These are phyloP conservation scores for Colletotrichum chrysophilum DNA, from an alignment of 2,329 filamentous ascomycete species.

Conservation along the genomic window DNA sequence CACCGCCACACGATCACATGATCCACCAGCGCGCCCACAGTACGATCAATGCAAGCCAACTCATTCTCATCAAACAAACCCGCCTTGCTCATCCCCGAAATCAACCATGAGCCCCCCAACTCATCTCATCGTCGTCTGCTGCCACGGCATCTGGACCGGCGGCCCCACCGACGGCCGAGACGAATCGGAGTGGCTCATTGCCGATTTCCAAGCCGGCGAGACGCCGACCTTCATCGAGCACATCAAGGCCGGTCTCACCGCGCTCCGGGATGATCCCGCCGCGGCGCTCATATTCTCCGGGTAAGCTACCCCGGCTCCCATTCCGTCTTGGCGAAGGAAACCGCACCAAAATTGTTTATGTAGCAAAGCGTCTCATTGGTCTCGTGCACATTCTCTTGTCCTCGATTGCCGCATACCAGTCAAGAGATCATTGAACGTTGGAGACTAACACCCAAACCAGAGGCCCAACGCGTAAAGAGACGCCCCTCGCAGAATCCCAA, in stretches of 20 bases:
- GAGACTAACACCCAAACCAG: constrained; percentile 41
- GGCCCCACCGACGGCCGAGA: constrained; percentile 55
- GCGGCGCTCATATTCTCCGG: constrained; percentile 76
- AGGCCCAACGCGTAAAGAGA: constrained; percentile 66
- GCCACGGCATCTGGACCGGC: constrained; percentile 79
- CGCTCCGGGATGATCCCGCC: constrained; percentile 49
- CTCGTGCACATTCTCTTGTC: not conserved
- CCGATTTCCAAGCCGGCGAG: constrained; percentile 78
- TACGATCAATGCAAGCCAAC: not conserved
- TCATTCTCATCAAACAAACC: not conserved
- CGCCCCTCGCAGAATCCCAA: constrained; percentile 61
- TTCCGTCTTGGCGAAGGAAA: not conserved
- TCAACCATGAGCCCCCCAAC: constrained; percentile 29
- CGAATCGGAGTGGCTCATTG: constrained; percentile 74
- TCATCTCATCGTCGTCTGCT: constrained; percentile 80
- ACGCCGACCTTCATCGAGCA: constrained; percentile 82
- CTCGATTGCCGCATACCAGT: not conserved
- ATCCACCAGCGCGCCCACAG: not conserved
- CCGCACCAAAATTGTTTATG: not conserved
- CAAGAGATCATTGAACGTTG: not conserved
- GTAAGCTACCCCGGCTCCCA: constrained; percentile 43
- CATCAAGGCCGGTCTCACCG: constrained; percentile 66
- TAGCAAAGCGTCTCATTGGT: not conserved
- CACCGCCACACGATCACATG: constrained; percentile 18
- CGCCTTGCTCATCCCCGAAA: not conserved